Evolutionary conservation across 805 yeast genomes (phyloP).

Genomic region (Nakazawaea anatomiae): DNA sequence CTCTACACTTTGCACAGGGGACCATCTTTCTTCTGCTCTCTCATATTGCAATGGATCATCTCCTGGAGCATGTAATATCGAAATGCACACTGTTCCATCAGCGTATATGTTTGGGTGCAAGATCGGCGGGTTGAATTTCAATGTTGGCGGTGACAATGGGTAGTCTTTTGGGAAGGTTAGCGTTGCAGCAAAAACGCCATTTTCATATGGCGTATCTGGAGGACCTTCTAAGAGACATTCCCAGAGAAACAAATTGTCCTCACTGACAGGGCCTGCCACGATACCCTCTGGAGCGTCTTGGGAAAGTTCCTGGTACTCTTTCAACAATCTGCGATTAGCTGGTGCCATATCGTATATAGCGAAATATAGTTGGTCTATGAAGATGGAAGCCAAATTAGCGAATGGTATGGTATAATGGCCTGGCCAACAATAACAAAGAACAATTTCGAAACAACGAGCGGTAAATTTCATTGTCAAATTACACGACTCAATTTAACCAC

Average conservation of each 20-base stretch:
- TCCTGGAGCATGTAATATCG: constrained; percentile 93
- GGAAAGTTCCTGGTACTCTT: constrained; percentile 82
- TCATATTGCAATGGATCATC: constrained; percentile 97
- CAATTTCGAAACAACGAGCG: too few species aligned
- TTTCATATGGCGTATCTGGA: constrained; percentile 41
- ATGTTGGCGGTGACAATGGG: constrained; percentile 89
- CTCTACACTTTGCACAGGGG: constrained; percentile 97
- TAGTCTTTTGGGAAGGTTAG: constrained; percentile 89
- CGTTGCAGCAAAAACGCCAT: constrained; percentile 68
- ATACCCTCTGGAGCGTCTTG: constrained; percentile 93
- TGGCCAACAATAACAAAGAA: too few species aligned
- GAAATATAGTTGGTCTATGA: background rate
- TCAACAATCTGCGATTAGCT: constrained; percentile 81
- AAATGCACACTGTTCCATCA: constrained; percentile 94
- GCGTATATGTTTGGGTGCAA: constrained; percentile 92
- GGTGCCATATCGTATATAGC: constrained; percentile 23
- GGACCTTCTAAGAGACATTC: constrained; percentile 47
- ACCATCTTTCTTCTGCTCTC: constrained; percentile 94
- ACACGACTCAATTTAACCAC: too few species aligned
- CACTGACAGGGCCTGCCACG: constrained; percentile 78
- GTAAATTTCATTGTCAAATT: too few species aligned
- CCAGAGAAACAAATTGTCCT: constrained; percentile 47
- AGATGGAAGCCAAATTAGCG: too few species aligned
- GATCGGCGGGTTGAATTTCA: constrained; percentile 77
- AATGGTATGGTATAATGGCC: too few species aligned